A percentile compares a stretch with the other conserved stretches of the same genome.
These are phyloP conservation scores for Rhodocollybia butyracea DNA, from an alignment of 768 basidiomycete species.

Conservation along the genomic window DNA sequence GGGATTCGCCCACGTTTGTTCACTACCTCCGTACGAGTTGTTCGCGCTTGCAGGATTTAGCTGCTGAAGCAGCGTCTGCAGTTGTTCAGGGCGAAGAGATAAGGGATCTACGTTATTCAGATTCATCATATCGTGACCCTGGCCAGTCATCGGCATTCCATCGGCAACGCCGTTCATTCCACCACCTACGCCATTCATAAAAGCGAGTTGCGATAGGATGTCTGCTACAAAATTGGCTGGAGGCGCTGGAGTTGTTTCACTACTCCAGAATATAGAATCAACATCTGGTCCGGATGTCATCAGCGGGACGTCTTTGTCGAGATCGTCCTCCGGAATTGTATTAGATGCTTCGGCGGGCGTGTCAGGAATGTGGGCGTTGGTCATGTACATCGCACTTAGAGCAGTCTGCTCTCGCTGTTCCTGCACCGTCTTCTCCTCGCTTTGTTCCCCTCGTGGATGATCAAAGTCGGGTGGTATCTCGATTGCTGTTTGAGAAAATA, in stretches of 20 bases:
- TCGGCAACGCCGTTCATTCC: background rate
- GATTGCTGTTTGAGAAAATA: constrained; percentile 42
- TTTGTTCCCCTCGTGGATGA: constrained; percentile 57
- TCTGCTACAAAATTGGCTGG: constrained; percentile 23
- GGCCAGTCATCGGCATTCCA: background rate
- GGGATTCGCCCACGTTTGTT: constrained; percentile 36
- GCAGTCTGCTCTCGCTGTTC: constrained; percentile 79
- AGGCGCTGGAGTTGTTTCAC: constrained; percentile 35
- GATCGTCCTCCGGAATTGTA: constrained; percentile 64
- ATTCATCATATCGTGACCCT: constrained; percentile 27
- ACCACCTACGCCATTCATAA: background rate
- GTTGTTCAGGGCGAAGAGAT: constrained; percentile 53
- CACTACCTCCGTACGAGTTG: constrained; percentile 26
- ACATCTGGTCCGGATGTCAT: constrained; percentile 74
- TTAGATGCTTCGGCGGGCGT: constrained; percentile 67
- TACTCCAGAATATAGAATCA: constrained; percentile 65
- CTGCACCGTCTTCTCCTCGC: constrained; percentile 66
- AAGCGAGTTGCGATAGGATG: background rate
- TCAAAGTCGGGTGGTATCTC: constrained; percentile 62
- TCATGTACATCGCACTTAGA: constrained; percentile 73
- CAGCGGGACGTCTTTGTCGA: constrained; percentile 54
- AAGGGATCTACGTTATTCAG: constrained; percentile 43
- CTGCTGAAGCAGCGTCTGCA: constrained; percentile 58
- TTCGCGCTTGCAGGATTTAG: constrained; percentile 10
- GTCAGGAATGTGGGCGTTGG: constrained; percentile 69